Conservation (phyloP, 352 stramenopile genomes). For the Pythium phragmiticola region DNA sequence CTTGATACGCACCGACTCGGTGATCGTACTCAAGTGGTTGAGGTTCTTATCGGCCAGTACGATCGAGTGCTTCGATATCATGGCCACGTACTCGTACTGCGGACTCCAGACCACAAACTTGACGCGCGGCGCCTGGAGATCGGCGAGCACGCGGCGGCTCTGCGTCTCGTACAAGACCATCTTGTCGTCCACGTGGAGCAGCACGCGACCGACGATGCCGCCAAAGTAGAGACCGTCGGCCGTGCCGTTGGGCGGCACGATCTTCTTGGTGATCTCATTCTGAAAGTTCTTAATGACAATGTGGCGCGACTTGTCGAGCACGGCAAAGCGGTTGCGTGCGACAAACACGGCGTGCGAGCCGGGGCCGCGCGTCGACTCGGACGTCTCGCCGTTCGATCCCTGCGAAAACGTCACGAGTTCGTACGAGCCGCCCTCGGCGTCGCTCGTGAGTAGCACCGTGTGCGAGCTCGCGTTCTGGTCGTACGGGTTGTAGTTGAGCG, state of each 20-base stretch:
- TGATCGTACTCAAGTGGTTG: constrained; percentile 97
- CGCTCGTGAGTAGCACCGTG: constrained; percentile 94
- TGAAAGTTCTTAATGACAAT: constrained; percentile 99
- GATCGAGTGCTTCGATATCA: constrained; percentile 98
- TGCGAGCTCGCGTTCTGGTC: constrained; percentile 89
- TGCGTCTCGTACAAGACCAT: constrained; percentile 99
- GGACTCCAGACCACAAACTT: constrained; percentile 98
- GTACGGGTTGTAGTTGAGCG: constrained; percentile 96
- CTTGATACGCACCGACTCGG: constrained; percentile 97
- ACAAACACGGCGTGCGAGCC: constrained; percentile 97
- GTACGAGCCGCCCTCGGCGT: constrained; percentile 97
- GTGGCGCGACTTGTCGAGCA: constrained; percentile 96
- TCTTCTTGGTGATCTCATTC: constrained; percentile 98
- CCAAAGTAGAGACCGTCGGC: constrained; percentile 96
- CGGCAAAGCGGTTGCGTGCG: constrained; percentile 96
- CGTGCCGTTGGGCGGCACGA: constrained; percentile 93
- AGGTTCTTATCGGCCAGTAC: constrained; percentile 97
- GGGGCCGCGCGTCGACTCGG: constrained; percentile 92
- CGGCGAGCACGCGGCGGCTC: constrained; percentile 94
- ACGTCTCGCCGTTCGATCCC: constrained; percentile 71
- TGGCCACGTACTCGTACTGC: constrained; percentile 95
- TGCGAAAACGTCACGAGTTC: constrained; percentile 96
- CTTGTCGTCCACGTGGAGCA: constrained; percentile 96
- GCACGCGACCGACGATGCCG: constrained; percentile 95
- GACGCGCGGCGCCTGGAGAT: constrained; percentile 95